Evolutionary conservation across 2,329 filamentous ascomycete genomes (phyloP).

Genomic region (Hypoxylon sp.): DNA sequence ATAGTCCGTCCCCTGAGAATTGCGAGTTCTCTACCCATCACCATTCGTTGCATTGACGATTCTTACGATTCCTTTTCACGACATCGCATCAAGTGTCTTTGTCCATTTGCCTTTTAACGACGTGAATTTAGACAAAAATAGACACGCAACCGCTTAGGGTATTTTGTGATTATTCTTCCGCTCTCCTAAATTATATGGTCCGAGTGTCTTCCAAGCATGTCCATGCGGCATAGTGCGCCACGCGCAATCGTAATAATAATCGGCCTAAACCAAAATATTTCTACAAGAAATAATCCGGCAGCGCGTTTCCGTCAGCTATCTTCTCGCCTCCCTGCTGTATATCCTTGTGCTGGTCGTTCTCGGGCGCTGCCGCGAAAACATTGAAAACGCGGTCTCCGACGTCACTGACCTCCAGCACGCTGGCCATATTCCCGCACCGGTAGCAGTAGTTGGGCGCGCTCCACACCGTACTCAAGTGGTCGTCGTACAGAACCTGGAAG

Average conservation of each 20-base stretch:
- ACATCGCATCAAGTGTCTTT: conserved; percentile 5
- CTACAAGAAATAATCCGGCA: conserved; percentile 78
- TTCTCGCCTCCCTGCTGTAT: conserved; percentile 80
- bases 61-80: conserved; percentile 6
- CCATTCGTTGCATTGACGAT: conserved; percentile 8
- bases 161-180: conserved; percentile 19
- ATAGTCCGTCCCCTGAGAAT: conserved; percentile 16
- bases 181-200: conserved; percentile 1
- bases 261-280: neutral
- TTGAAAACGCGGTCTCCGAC: conserved; percentile 95
- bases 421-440: conserved; percentile 95
- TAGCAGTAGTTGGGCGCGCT: conserved; percentile 97
- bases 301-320: conserved; percentile 65
- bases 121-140: conserved; percentile 11
- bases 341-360: conserved; percentile 92
- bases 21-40: conserved; percentile 6
- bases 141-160: conserved; percentile 20
- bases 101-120: conserved; percentile 11
- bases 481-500: conserved; percentile 96
- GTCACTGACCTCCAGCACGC: conserved; percentile 94
- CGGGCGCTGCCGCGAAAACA: conserved; percentile 94
- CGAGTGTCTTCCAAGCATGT: conserved; percentile 15
- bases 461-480: conserved; percentile 95
- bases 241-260: neutral
- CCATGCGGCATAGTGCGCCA: neutral